Evolutionary conservation across 192 early-diverging fungal species (phyloP).

Genomic region (Irineochytrium annulatum): DNA sequence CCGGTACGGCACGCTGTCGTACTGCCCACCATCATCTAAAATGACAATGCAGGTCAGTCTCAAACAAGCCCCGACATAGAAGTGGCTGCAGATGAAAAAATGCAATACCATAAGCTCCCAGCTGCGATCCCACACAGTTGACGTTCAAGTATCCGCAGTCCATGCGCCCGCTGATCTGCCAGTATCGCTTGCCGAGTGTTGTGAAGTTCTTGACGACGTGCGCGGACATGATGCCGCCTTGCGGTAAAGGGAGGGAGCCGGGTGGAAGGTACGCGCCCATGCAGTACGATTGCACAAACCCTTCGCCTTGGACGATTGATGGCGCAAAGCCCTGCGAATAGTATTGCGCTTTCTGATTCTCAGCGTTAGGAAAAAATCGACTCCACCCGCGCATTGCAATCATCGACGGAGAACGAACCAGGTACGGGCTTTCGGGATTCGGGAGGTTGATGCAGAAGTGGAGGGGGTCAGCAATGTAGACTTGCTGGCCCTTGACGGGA

Average conservation of each 20-base stretch:
- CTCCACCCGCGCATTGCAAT: no score
- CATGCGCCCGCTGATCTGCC: slow-evolving; percentile 21
- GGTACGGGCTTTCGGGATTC: no score
- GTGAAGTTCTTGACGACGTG: slow-evolving; percentile 10
- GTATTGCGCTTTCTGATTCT: no score
- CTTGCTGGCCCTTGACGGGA: no score
- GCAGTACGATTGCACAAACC: slow-evolving; percentile 25
- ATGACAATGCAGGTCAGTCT: no score
- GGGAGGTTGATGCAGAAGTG: slow-evolving; percentile 14
- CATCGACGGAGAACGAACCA: no score
- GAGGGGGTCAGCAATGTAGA: not conserved
- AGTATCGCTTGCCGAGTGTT: slow-evolving; percentile 14
- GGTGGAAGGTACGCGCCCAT: slow-evolving; percentile 25
- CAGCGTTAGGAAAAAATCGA: no score
- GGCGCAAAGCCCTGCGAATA: slow-evolving; percentile 4
- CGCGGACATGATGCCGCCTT: slow-evolving; percentile 22
- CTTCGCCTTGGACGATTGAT: slow-evolving; percentile 31
- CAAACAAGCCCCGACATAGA: no score
- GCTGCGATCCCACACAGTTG: not conserved
- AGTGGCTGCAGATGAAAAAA: no score
- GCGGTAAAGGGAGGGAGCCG: slow-evolving; percentile 11
- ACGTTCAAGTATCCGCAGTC: slow-evolving; percentile 16
- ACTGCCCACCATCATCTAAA: not conserved
- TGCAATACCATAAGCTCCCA: no score
- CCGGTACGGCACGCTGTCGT: slow-evolving; percentile 8